Percentiles rank a stretch among this genome's conserved stretches.
These are phyloP conservation scores for Amyloporia xantha DNA, from an alignment of 768 basidiomycete species.

Conservation along the genomic window DNA sequence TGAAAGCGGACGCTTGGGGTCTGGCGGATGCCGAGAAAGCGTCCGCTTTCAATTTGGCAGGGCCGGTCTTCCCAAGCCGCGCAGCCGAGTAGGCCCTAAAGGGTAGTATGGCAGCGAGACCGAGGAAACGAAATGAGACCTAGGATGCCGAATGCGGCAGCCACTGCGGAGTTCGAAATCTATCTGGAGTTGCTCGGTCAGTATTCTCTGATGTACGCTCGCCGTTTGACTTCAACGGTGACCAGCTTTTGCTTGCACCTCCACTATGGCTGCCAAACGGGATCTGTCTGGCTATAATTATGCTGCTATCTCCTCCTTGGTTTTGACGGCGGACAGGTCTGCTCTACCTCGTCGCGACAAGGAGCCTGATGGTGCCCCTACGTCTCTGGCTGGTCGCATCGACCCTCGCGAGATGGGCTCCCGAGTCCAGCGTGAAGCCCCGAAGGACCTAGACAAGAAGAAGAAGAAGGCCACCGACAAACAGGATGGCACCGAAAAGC, in stretches of 20 bases:
- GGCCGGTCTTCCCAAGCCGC: too few relatives aligned
- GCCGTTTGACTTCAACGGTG: not conserved
- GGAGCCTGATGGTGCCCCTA: conserved; percentile 95
- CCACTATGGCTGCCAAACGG: conserved; percentile 48
- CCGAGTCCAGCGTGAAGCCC: conserved; percentile 71
- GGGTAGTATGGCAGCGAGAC: too few relatives aligned
- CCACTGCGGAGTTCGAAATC: too few relatives aligned
- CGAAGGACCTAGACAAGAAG: conserved; percentile 90
- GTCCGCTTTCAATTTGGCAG: too few relatives aligned
- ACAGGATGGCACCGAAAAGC: conserved; percentile 52
- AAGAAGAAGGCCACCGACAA: conserved; percentile 74
- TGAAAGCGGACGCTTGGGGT: too few relatives aligned
- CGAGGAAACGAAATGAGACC: too few relatives aligned
- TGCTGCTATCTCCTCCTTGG: conserved; percentile 89
- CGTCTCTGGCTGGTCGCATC: conserved; percentile 86
- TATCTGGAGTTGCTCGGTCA: not conserved
- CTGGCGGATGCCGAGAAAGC: too few relatives aligned
- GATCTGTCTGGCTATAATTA: conserved; percentile 94
- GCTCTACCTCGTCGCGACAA: conserved; percentile 80
- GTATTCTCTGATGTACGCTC: not conserved
- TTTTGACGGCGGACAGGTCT: conserved; percentile 86
- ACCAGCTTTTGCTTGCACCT: not conserved
- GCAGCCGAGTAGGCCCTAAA: too few relatives aligned
- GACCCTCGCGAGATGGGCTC: conserved; percentile 92
- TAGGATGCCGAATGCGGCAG: too few relatives aligned